Evolutionary conservation across 73 alveolate genomes (phyloP), one percentile per base, ranked within the genome.

Genomic region (Paramecium bursaria): DNA sequence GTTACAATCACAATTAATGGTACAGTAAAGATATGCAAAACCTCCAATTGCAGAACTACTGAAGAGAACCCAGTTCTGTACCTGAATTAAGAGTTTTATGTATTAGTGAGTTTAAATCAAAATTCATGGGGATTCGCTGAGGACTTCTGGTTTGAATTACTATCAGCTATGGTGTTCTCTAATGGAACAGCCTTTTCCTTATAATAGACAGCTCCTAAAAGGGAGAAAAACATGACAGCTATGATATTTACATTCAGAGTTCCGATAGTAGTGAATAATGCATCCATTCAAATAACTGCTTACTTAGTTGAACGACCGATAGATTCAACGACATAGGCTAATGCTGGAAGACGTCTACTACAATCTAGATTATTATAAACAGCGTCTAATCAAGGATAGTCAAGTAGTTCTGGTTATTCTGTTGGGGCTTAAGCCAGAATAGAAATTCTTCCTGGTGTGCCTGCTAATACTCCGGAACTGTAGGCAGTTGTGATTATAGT

Each of bases 1-100:
- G 76, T 50, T 9, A 25, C 76, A 2, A 57, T 50, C 17, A 26
- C 21, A 14, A 50, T 57, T 57, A 19, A 57, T 29, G 76, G 76
- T 1, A 26, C 26, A 15, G 49, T 29, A 0, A 4, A 29, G 1
- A 29, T 57, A 57, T 57, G 76, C 31, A 11, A 57, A 30, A 57
- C 30, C 9, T 23, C 47, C 26, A 2, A 48, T 13, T 57, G 76
- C 31, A 57, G 76, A 13, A 25, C 76, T 25, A 29, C 7, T n/a
- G 7, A 29, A 2, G 76, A 57, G 31, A 33, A 33, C 2, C 9
- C 26, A 57, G 76, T 57, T 11, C 31, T 57, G 4, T 57, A 26
- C 31, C 31, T 57, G 39, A 57, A 57, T 57, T 33, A 57, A 6
- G 29, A 27, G 2, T 57, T 57, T 27, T 57, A 29, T n/a, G 31